Evolutionary conservation across 495 filamentous ascomycete species (phyloP).

Genomic region (Penicillium alfredii): DNA sequence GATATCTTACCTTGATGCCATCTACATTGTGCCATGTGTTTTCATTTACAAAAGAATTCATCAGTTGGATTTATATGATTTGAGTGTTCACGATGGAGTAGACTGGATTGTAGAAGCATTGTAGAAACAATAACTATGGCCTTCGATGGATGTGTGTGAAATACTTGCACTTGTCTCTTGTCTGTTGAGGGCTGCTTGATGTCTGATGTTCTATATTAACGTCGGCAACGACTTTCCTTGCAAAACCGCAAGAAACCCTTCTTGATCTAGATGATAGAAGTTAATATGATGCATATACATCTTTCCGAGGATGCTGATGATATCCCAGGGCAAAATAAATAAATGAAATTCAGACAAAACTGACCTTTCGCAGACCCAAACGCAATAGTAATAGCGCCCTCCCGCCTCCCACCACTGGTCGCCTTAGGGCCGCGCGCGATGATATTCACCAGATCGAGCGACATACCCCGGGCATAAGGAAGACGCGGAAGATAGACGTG

Average conservation of each 20-base stretch:
- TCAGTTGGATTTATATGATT: no score
- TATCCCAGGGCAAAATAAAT: no score
- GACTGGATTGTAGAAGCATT: no score
- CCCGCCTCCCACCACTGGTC: slow-evolving; percentile 12
- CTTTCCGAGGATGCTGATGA: no score
- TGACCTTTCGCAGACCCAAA: slow-evolving; percentile 27
- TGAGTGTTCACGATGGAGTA: no score
- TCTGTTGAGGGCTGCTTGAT: neutral
- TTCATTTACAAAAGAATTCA: no score
- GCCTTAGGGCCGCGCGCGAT: slow-evolving; percentile 24
- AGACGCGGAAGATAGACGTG: slow-evolving; percentile 20
- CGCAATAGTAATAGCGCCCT: slow-evolving; percentile 27
- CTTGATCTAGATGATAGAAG: neutral
- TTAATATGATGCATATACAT: neutral
- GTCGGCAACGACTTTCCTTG: slow-evolving; percentile 5
- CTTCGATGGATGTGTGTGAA: no score
- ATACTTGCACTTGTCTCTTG: slow-evolving; percentile 47
- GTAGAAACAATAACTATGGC: no score
- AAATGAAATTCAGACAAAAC: neutral
- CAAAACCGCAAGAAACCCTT: slow-evolving; percentile 22
- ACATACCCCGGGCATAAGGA: slow-evolving; percentile 23
- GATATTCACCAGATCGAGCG: slow-evolving; percentile 33
- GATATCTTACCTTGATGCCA: no score
- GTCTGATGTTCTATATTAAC: neutral
- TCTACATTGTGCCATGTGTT: no score